Percentiles rank a stretch among this genome's conserved stretches.
These are phyloP conservation scores for Plectosphaerella plurivora DNA, from an alignment of 2,329 filamentous ascomycete genomes.

Conservation along the genomic window DNA sequence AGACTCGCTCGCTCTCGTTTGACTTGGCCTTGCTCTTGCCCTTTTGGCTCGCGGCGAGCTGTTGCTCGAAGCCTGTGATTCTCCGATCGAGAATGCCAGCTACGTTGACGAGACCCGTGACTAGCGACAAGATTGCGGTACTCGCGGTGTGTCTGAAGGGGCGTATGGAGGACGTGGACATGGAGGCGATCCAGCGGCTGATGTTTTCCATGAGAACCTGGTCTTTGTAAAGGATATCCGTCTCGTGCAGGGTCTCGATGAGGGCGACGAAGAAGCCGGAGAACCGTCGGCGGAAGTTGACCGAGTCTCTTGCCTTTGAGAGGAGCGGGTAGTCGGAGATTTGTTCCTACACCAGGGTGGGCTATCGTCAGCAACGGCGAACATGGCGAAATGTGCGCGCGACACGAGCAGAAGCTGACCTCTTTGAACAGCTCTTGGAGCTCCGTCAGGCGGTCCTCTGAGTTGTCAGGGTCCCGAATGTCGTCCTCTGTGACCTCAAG, in stretches of 20 bases:
- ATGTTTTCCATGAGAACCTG: conserved; percentile 79
- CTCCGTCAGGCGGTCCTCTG: conserved; percentile 70
- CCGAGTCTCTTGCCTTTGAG: conserved; percentile 70
- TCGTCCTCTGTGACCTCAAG: conserved; percentile 75
- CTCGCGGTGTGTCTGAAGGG: conserved; percentile 95
- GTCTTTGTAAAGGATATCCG: conserved; percentile 76
- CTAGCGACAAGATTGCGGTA: conserved; percentile 74
- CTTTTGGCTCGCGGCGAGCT: conserved; percentile 70
- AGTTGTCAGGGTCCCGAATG: conserved; percentile 85
- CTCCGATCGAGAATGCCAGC: conserved; percentile 67
- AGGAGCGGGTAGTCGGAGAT: conserved; percentile 91
- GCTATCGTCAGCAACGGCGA: conserved; percentile 19
- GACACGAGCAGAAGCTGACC: conserved; percentile 37
- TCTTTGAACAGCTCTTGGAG: conserved; percentile 86
- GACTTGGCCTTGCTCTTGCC: conserved; percentile 66
- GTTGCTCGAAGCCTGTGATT: conserved; percentile 71
- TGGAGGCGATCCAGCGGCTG: conserved; percentile 80
- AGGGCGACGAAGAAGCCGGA: conserved; percentile 75
- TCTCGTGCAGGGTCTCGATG: conserved; percentile 73
- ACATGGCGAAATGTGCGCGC: not conserved
- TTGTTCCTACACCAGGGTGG: conserved; percentile 51
- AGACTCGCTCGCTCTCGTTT: conserved; percentile 65
- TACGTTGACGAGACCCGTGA: conserved; percentile 70
- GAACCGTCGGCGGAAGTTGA: conserved; percentile 73
- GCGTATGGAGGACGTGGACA: conserved; percentile 83